These are phyloP conservation scores for Xylariomycetidae sp. DNA, from an alignment of 2,329 filamentous ascomycete species.

Conservation along the genomic window DNA sequence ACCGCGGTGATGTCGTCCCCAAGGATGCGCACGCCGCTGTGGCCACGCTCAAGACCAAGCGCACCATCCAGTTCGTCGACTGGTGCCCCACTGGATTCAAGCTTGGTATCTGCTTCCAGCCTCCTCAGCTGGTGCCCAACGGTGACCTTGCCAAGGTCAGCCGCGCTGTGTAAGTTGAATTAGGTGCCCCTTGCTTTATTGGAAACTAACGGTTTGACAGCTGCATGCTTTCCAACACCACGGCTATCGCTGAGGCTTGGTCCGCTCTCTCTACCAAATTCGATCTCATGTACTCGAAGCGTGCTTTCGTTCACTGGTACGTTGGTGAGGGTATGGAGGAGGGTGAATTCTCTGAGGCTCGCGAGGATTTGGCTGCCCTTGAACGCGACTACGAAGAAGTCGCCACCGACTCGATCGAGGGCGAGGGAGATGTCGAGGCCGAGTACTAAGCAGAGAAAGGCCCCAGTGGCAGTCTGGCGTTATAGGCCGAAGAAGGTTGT, in stretches of 20 bases:
- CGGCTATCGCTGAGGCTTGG: slow-evolving; percentile 97
- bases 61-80: slow-evolving; percentile 98
- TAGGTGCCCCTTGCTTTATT: slow-evolving; percentile 19
- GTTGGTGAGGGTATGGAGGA: slow-evolving; percentile 99
- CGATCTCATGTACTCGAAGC: slow-evolving; percentile 99
- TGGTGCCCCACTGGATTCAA: slow-evolving; percentile 99
- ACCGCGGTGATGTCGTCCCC: slow-evolving; percentile 96
- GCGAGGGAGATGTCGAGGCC: slow-evolving; percentile 77
- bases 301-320: slow-evolving; percentile 99
- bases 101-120: slow-evolving; percentile 99
- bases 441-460: slow-evolving; percentile 89
- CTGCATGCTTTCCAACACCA: slow-evolving; percentile 99
- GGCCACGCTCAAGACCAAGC: slow-evolving; percentile 97
- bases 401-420: slow-evolving; percentile 86
- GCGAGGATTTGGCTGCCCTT: slow-evolving; percentile 94
- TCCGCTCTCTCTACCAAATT: slow-evolving; percentile 95
- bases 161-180: slow-evolving; percentile 91
- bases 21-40: slow-evolving; percentile 92
- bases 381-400: slow-evolving; percentile 99
- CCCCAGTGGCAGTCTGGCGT: no score
- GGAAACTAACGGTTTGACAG: slow-evolving; percentile 35
- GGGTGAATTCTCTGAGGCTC: slow-evolving; percentile 98
- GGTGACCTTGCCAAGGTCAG: slow-evolving; percentile 96
- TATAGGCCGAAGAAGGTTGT: no score
- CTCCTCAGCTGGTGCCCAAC: slow-evolving; percentile 91